These are phyloP conservation scores for Cutaneotrichosporon sp. DNA, from an alignment of 1,284 basidiomycete genomes.

Conservation along the genomic window DNA sequence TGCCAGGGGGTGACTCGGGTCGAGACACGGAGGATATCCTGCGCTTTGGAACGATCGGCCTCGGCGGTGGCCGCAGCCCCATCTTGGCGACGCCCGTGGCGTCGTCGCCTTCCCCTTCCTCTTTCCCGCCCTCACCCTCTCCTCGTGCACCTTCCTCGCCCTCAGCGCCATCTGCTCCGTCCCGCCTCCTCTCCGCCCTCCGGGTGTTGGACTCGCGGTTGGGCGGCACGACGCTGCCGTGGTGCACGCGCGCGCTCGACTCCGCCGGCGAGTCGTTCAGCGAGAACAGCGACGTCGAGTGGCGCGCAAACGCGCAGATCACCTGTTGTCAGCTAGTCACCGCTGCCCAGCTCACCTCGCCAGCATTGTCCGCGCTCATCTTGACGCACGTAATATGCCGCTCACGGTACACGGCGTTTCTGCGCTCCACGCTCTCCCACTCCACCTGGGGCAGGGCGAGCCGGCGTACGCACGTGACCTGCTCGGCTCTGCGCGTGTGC, in stretches of 20 bases:
- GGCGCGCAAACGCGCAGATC: conserved; percentile 66
- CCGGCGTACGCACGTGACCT: conserved; percentile 76
- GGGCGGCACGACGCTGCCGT: conserved; percentile 13
- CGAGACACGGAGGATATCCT: conserved; percentile 13
- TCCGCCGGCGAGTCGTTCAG: conserved; percentile 62
- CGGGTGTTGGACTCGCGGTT: conserved; percentile 5
- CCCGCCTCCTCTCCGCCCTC: not conserved
- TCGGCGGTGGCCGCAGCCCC: not conserved
- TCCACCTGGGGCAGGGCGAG: conserved; percentile 64
- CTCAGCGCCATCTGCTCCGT: not conserved
- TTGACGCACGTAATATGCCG: conserved; percentile 76
- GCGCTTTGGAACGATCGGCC: conserved; percentile 10
- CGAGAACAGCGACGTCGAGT: conserved; percentile 79
- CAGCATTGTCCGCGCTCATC: conserved; percentile 72
- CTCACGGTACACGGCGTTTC: conserved; percentile 47
- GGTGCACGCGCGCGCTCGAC: conserved; percentile 5
- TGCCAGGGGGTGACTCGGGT: not conserved
- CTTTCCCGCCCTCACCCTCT: no score
- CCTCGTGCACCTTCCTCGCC: not conserved
- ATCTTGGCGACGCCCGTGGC: not conserved
- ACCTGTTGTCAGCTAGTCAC: conserved; percentile 46
- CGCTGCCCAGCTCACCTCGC: conserved; percentile 68
- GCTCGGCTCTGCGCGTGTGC: conserved; percentile 42
- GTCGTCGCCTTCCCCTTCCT: not conserved
- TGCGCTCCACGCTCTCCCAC: conserved; percentile 34